A percentile compares a stretch with the other conserved stretches of the same genome.
phyloP scores from a whole-genome alignment of 305 asterid species.

The Solanum hybrid region DNA sequence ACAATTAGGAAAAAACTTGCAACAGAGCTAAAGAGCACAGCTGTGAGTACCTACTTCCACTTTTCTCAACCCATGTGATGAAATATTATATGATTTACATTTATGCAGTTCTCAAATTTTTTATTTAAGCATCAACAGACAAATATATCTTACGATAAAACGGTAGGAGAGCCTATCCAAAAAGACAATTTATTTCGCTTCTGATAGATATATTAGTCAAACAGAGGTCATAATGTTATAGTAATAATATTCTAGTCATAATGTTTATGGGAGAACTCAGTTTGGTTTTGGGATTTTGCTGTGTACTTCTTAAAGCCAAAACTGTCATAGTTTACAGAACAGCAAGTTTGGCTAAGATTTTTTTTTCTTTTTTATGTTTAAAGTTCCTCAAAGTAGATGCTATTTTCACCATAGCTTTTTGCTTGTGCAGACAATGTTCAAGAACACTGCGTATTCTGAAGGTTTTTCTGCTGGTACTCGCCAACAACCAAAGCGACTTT shows the following conservation, averaged over 20 bases:
- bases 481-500: constrained; percentile 34
- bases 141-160: neutral
- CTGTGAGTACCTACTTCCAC: constrained; percentile 39
- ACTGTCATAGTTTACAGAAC: neutral
- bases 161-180: neutral
- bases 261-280: neutral
- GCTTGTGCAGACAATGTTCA: constrained; percentile 64
- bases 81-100: neutral
- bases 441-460: constrained; percentile 79
- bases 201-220: neutral
- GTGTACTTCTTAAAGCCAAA: neutral
- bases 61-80: neutral
- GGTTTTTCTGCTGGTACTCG: constrained; percentile 63
- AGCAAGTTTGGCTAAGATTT: neutral
- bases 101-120: neutral
- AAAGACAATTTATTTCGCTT: neutral
- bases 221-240: neutral
- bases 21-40: constrained; percentile 49
- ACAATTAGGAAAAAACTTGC: constrained; percentile 46
- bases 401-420: neutral
- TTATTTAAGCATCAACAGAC: neutral
- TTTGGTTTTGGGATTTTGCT: neutral
- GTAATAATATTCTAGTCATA: neutral
- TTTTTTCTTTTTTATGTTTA: neutral
- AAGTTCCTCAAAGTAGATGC: neutral